Evolutionary conservation across 768 basidiomycete species (phyloP).

Genomic region (Mycena venus): DNA sequence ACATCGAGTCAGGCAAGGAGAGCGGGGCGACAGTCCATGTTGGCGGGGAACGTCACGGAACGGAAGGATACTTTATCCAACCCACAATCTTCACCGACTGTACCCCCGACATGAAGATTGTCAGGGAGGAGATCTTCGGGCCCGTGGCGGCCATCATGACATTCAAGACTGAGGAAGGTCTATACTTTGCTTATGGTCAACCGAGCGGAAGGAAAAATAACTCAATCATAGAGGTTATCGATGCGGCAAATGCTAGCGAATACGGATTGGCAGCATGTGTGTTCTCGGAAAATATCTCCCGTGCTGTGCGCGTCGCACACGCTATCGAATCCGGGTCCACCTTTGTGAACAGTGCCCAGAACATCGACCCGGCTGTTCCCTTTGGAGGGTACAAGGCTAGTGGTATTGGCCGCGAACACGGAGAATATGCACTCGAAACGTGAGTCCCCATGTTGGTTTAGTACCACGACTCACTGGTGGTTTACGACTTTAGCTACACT

Average conservation of each 20-base stretch:
- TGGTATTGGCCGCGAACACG: constrained; percentile 85
- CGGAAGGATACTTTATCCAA: constrained; percentile 72
- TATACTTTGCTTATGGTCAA: not conserved
- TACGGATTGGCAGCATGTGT: constrained; percentile 93
- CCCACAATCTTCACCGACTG: constrained; percentile 80
- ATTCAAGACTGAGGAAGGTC: constrained; percentile 69
- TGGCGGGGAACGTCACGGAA: constrained; percentile 71
- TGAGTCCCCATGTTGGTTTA: constrained; percentile 47
- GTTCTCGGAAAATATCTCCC: constrained; percentile 84
- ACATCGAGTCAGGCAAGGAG: constrained; percentile 78
- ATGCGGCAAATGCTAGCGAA: constrained; percentile 85
- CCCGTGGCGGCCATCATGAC: constrained; percentile 79
- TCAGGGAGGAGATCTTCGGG: constrained; percentile 79
- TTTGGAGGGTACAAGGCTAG: constrained; percentile 92
- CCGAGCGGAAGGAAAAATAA: not conserved
- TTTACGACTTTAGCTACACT: constrained; percentile 65
- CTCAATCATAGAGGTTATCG: constrained; percentile 70
- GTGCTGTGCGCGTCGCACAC: constrained; percentile 81
- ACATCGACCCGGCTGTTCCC: constrained; percentile 69
- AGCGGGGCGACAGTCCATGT: constrained; percentile 73
- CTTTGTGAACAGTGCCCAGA: constrained; percentile 65
- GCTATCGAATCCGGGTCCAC: constrained; percentile 75
- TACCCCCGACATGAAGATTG: constrained; percentile 75
- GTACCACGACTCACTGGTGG: not conserved
- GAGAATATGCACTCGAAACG: constrained; percentile 80